Evolutionary conservation across 208 protist species (phyloP), one percentile per base, ranked within the genome.

Genomic region (Trypanosoma congolense): DNA sequence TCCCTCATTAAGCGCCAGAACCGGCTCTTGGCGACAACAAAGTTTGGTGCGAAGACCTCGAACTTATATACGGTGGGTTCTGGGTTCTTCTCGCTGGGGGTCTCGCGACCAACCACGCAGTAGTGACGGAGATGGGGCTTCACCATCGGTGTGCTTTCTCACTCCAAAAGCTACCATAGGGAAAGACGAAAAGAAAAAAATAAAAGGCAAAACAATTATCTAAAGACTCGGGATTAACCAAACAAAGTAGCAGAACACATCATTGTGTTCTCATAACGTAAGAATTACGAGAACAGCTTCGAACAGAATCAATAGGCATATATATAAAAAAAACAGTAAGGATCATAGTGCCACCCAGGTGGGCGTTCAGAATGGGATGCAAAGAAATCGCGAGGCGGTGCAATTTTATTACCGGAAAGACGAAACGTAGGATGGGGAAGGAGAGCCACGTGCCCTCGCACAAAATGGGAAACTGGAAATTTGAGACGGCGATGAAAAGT

Each of bases 1-100:
- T 96, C 82, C 44, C 80, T 79, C 73, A 99, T 91, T 90, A 99
- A 98, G 75, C 99, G 97, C 98, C 98, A 99, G 97, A 99, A 99
- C 70, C 97, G 87, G 70, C 78, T 94, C 80, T 97, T 97, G 45
- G 98, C 99, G 33, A 98, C 87, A 28, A 99, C 96, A 59, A 87
- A 87, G 87, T 99, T 99, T 26, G 86, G 78, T 29, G 98, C 98
- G 70, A 99, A 99, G 48, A 99, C 87, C 68, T 92, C 93, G 83
- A 99, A 99, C 75, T 97, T 96, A 97, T 97, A 99, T 57, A 99
- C 76, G 48, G 67, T 68, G 21, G 67, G 58, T 22, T 57, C 35
- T 19, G 53, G 51, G 38, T 73, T 62, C 59, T 62, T 62, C 59
- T 62, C 91, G 4, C 83, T 93, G 42, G 97, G 97, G 5, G 86